A percentile compares a stretch with the other conserved stretches of the same genome.
Evolutionary conservation across 164 flowering plant genomes (phyloP).

Genomic region (Stephania cephalantha): DNA sequence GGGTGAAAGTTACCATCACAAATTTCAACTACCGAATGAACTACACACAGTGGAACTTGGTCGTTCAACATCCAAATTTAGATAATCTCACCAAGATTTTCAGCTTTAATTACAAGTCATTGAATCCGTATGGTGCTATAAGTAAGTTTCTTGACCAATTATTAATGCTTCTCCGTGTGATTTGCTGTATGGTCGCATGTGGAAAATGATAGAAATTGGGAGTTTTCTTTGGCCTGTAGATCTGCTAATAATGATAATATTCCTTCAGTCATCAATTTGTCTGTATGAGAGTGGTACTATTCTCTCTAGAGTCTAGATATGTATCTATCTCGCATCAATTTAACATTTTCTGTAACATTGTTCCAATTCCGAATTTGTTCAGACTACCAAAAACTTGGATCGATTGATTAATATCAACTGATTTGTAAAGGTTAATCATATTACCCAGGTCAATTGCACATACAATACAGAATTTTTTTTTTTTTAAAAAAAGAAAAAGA

Average conservation of each 20-base stretch:
- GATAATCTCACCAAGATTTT: conserved; percentile 73
- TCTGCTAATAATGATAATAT: neutral
- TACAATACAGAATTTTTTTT: neutral
- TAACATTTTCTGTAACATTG: neutral
- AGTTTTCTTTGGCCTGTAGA: neutral
- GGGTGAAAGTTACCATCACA: conserved; percentile 69
- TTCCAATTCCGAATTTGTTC: neutral
- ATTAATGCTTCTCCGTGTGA: neutral
- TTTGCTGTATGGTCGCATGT: neutral
- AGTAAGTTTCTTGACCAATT: conserved; percentile 40
- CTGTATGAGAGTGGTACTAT: neutral
- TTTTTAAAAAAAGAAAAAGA: neutral
- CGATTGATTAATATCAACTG: neutral
- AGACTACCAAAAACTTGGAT: neutral
- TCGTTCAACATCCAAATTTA: conserved; percentile 81
- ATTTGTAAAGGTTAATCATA: neutral
- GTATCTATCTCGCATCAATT: neutral
- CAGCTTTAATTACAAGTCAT: conserved; percentile 73
- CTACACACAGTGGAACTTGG: conserved; percentile 75
- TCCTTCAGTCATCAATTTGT: neutral
- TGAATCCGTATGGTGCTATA: conserved; percentile 64
- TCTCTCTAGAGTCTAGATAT: neutral
- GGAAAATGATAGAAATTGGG: neutral
- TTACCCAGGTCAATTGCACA: neutral
- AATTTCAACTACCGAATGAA: conserved; percentile 81